Conservation (phyloP, 2,329 filamentous ascomycete genomes). For the Aspergillus pseudoterreus region DNA sequence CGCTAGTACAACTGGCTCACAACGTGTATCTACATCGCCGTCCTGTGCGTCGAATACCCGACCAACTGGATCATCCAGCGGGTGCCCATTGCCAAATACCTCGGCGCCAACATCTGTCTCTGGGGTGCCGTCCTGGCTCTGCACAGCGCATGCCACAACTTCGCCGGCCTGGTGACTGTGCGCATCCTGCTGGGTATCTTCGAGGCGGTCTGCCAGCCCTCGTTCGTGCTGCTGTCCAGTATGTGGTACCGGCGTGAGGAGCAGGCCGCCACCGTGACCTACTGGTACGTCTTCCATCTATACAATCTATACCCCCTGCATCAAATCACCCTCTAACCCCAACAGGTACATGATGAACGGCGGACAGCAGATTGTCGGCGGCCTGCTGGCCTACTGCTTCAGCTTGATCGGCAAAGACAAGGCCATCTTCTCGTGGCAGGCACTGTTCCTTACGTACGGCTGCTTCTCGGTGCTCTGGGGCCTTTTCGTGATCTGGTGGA, state of each 20-base stretch:
- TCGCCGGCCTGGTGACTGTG: conserved; percentile 56
- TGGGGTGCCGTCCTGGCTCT: conserved; percentile 61
- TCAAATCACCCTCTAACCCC: conserved; percentile 6
- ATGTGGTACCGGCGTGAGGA: conserved; percentile 72
- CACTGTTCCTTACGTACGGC: conserved; percentile 66
- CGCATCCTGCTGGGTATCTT: conserved; percentile 68
- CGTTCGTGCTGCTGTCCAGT: conserved; percentile 62
- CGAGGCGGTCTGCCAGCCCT: conserved; percentile 66
- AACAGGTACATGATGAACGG: conserved; percentile 70
- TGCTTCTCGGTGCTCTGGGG: conserved; percentile 61
- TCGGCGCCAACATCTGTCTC: conserved; percentile 59
- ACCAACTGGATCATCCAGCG: conserved; percentile 63
- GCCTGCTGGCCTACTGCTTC: conserved; percentile 59
- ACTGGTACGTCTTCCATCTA: conserved; percentile 52
- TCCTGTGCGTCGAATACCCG: conserved; percentile 68
- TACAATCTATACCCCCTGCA: background rate
- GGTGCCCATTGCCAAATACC: conserved; percentile 65
- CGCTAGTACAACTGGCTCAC: conserved; percentile 66
- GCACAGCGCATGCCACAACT: conserved; percentile 60
- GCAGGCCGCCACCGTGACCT: conserved; percentile 63
- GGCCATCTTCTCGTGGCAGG: conserved; percentile 64
- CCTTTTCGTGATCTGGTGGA: conserved; percentile 59
- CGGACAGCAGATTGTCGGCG: conserved; percentile 67
- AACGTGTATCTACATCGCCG: conserved; percentile 70
- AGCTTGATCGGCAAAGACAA: conserved; percentile 49